phyloP scores from a whole-genome alignment of 768 basidiomycete species.

The Leccinum obscurum region DNA sequence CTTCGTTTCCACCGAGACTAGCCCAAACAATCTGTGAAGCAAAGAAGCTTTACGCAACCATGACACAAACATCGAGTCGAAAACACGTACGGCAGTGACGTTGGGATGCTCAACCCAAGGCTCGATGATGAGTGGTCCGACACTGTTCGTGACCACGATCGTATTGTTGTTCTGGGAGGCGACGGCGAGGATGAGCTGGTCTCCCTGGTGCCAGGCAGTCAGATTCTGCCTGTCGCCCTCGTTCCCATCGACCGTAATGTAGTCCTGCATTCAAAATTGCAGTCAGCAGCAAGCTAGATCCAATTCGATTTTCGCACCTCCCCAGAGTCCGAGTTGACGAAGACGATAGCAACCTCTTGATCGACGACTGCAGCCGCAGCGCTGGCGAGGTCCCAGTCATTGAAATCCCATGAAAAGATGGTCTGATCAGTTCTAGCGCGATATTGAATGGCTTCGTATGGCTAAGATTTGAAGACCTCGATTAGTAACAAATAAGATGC shows the following conservation, averaged over 20 bases:
- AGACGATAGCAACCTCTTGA: constrained; percentile 73
- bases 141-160: constrained; percentile 76
- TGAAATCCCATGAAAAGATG: constrained; percentile 62
- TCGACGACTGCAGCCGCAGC: constrained; percentile 49
- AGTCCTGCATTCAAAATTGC: constrained; percentile 34
- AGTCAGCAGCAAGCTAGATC: background rate
- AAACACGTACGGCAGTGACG: constrained; percentile 58
- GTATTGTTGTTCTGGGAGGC: constrained; percentile 74
- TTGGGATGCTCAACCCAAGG: constrained; percentile 77
- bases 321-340: constrained; percentile 81
- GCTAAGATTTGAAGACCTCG: constrained; percentile 37
- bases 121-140: constrained; percentile 70
- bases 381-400: constrained; percentile 61
- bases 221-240: constrained; percentile 39
- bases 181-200: constrained; percentile 48
- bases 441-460: constrained; percentile 77
- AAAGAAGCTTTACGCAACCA: constrained; percentile 5
- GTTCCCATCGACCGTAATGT: constrained; percentile 60
- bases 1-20: constrained; percentile 69
- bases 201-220: constrained; percentile 39
- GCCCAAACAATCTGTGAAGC: constrained; percentile 44
- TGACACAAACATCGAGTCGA: constrained; percentile 16
- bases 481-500: background rate
- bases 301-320: constrained; percentile 44
- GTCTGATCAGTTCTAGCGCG: constrained; percentile 70